Evolutionary conservation across 2,329 filamentous ascomycete genomes (phyloP), one percentile per base, ranked within the genome.

Genomic region (Lecanicillium sp.): DNA sequence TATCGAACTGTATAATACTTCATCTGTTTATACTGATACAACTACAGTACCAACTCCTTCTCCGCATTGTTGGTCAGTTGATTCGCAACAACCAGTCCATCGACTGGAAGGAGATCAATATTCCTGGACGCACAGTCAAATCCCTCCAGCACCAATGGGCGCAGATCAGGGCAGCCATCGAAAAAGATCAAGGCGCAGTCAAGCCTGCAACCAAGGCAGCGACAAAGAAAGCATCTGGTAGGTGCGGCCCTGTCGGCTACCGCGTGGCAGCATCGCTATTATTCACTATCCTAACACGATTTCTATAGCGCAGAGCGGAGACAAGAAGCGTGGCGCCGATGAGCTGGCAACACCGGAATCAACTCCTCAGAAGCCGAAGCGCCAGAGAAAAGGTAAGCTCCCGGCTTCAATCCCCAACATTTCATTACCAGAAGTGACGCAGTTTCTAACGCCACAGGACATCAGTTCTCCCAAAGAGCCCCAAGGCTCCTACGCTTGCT

Each of bases 61-160:
- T 49, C 10, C 44, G 41, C 17, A 13, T 48, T 15, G 36, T 49
- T 6, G 39, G 15, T 2, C 40, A 35, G 11, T 17, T 41, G 4
- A 39, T 44, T n/a, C 27, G 38, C 8, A 46, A 41, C 3, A 43
- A 45, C 1, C 42, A 44, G 19, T 34, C 39, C 10, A 41, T 47
- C 27, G 41, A 48, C 1, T 49, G 45, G 45, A 41, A 46, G 18
- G 40, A 40, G 4, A 27, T 51, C 11, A 33, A 39, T 11, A 47
- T 52, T 25, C 46, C 48, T 7, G 45, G 45, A 10, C 49, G 49
- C 30, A 50, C 49, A 2, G 15, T 36, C n/a, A 52, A 50, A 35
- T 47, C 49, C n/a, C 9, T 51, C 4, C 33, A 42, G 27, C 30
- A 41, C 10, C 44, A 45, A 32, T 52, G 49, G 49, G 29, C 41